Percentiles rank a stretch among this genome's conserved stretches.
phyloP scores from a whole-genome alignment of 192 early-diverging fungal species.

The Umbelopsis vinacea region DNA sequence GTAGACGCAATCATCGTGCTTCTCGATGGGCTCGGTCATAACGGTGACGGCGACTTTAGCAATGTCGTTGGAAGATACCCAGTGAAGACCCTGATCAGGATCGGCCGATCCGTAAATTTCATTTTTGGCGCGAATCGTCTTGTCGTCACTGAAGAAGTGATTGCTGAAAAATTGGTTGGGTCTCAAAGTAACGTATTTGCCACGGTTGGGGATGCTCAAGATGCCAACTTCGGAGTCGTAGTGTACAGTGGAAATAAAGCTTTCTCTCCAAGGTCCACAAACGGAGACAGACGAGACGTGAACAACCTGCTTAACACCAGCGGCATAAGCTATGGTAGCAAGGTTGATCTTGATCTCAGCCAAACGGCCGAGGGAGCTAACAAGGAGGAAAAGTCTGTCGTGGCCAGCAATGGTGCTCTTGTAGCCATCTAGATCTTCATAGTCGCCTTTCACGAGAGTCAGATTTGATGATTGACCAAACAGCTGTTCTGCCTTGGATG shows the following conservation, averaged over 20 bases:
- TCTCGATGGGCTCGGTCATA: background rate
- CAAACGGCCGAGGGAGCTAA: background rate
- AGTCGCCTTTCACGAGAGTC: background rate
- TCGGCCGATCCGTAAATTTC: background rate
- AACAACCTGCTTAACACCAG: conserved; percentile 1
- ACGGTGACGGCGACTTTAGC: background rate
- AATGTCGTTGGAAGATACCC: conserved; percentile 6
- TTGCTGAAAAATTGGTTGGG: background rate
- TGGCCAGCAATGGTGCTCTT: conserved; percentile 3
- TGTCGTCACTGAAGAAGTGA: conserved; percentile 1
- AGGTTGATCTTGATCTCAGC: background rate
- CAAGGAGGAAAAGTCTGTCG: conserved; percentile 18
- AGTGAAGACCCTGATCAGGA: background rate
- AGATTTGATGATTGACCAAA: background rate
- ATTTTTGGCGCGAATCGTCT: background rate
- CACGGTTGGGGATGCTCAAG: background rate
- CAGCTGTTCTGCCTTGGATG: background rate
- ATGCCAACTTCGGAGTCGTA: background rate
- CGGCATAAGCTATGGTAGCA: background rate
- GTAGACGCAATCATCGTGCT: conserved; percentile 11
- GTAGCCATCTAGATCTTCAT: background rate
- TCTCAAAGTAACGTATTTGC: background rate
- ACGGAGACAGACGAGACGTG: background rate
- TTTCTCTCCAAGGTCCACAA: background rate
- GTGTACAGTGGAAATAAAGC: background rate